phyloP scores from a whole-genome alignment of 495 filamentous ascomycete genomes.

The Hypoxylon cercidicola region DNA sequence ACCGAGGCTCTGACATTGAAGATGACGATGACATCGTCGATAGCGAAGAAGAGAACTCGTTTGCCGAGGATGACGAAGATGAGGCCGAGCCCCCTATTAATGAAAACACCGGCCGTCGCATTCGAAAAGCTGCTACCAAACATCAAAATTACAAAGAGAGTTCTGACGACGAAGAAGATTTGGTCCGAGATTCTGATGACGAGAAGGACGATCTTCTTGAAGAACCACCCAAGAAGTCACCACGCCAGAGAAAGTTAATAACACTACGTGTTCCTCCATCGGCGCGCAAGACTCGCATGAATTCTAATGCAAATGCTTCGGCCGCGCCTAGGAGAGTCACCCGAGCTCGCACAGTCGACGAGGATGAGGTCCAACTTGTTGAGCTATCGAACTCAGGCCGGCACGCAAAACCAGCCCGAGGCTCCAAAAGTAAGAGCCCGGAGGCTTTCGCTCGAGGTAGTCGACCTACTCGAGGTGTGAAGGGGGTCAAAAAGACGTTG shows the following conservation, averaged over 20 bases:
- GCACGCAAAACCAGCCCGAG: slow-evolving; percentile 68
- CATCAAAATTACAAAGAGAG: slow-evolving; percentile 60
- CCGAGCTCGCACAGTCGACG: slow-evolving; percentile 57
- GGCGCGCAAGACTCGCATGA: slow-evolving; percentile 28
- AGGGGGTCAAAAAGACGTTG: slow-evolving; percentile 68
- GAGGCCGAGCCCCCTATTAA: slow-evolving; percentile 70
- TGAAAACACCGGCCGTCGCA: slow-evolving; percentile 71
- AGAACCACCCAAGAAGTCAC: slow-evolving; percentile 38
- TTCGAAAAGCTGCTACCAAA: slow-evolving; percentile 68
- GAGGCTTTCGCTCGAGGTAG: slow-evolving; percentile 58
- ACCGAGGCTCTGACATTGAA: slow-evolving; percentile 71
- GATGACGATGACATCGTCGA: slow-evolving; percentile 71
- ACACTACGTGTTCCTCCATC: slow-evolving; percentile 42
- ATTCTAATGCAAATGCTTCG: slow-evolving; percentile 22
- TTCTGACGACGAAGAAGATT: slow-evolving; percentile 53
- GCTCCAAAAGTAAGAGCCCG: slow-evolving; percentile 69
- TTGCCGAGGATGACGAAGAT: slow-evolving; percentile 69
- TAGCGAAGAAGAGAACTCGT: slow-evolving; percentile 68
- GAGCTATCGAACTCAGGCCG: slow-evolving; percentile 79
- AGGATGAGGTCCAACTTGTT: slow-evolving; percentile 45
- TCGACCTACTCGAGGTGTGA: slow-evolving; percentile 67
- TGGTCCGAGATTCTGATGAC: slow-evolving; percentile 47
- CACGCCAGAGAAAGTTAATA: slow-evolving; percentile 42
- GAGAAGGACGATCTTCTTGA: slow-evolving; percentile 38
- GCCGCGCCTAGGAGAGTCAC: slow-evolving; percentile 54